phyloP scores from a whole-genome alignment of 2,329 filamentous ascomycete genomes.

The Myriosclerotinia scirpicola region DNA sequence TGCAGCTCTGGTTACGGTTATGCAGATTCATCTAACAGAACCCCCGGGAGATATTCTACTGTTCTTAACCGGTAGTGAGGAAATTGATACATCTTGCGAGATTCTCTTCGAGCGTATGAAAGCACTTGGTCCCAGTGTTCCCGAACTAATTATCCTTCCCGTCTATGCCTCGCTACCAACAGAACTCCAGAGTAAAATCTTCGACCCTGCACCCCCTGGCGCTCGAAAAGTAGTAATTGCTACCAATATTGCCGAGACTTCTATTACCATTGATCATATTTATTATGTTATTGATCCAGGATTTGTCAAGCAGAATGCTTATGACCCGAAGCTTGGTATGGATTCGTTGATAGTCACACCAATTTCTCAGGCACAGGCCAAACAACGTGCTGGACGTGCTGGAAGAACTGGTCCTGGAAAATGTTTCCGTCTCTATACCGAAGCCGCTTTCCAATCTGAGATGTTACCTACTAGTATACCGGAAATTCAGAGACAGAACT shows the following conservation, averaged over 20 bases:
- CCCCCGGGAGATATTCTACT: slow-evolving; percentile 92
- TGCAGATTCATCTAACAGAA: slow-evolving; percentile 96
- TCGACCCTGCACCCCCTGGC: slow-evolving; percentile 85
- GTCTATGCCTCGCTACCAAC: slow-evolving; percentile 94
- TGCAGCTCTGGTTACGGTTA: slow-evolving; percentile 89
- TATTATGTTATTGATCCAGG: slow-evolving; percentile 97
- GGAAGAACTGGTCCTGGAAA: slow-evolving; percentile 95
- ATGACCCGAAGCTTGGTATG: slow-evolving; percentile 97
- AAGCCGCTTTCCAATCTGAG: slow-evolving; percentile 91
- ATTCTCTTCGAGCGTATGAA: slow-evolving; percentile 96
- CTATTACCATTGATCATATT: slow-evolving; percentile 96
- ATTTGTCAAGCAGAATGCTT: slow-evolving; percentile 97
- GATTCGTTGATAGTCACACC: slow-evolving; percentile 94
- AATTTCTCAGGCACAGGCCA: slow-evolving; percentile 94
- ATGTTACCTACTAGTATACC: slow-evolving; percentile 96
- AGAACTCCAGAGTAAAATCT: slow-evolving; percentile 92
- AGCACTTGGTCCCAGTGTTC: slow-evolving; percentile 83
- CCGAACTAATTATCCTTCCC: slow-evolving; percentile 87
- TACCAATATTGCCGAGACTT: slow-evolving; percentile 97
- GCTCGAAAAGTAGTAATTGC: slow-evolving; percentile 93
- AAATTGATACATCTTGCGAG: slow-evolving; percentile 94
- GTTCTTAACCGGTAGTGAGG: slow-evolving; percentile 95
- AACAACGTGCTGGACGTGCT: slow-evolving; percentile 88
- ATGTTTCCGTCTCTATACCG: slow-evolving; percentile 92
- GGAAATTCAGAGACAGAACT: slow-evolving; percentile 92